Percentiles rank a stretch among this genome's conserved stretches.
Conservation (phyloP, 371 early-diverging fungal species). For the Actinomortierella wolfii region DNA sequence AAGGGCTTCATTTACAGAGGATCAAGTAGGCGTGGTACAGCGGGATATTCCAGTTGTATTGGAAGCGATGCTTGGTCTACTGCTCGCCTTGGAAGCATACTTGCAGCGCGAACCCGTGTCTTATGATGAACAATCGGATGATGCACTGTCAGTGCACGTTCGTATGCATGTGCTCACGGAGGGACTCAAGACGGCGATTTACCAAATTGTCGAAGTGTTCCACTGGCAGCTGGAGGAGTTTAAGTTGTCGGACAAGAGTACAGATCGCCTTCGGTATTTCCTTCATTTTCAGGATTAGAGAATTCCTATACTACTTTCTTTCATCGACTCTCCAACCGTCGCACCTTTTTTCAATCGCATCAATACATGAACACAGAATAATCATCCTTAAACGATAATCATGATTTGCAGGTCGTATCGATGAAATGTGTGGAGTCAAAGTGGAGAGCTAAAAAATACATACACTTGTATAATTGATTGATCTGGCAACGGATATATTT, state of each 20-base stretch:
- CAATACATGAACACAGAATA: no score
- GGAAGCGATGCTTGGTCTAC: slow-evolving; percentile 51
- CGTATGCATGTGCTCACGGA: slow-evolving; percentile 26
- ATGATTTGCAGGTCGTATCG: no score
- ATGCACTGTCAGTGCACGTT: slow-evolving; percentile 20
- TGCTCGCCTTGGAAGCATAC: slow-evolving; percentile 48
- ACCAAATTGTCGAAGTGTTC: slow-evolving; percentile 54
- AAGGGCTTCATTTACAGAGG: slow-evolving; percentile 56
- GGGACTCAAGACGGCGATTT: slow-evolving; percentile 59
- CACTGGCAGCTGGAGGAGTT: slow-evolving; percentile 46
- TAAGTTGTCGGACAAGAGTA: slow-evolving; percentile 44
- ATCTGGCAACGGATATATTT: no score
- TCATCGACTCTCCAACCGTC: no score
- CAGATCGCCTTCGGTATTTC: slow-evolving; percentile 50
- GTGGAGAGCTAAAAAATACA: no score
- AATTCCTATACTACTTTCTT: not conserved
- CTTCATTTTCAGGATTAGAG: slow-evolving; percentile 50
- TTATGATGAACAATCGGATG: slow-evolving; percentile 21
- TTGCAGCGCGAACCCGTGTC: slow-evolving; percentile 46
- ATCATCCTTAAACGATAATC: no score
- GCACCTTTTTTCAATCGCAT: no score
- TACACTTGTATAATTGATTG: no score
- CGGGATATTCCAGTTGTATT: slow-evolving; percentile 53
- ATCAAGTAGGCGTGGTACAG: slow-evolving; percentile 60
- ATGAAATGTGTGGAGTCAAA: no score